Percentiles rank a stretch among this genome's conserved stretches.
Conservation (phyloP, 1,139 yeast genomes). For the Cylindricascospora bacillispora region DNA sequence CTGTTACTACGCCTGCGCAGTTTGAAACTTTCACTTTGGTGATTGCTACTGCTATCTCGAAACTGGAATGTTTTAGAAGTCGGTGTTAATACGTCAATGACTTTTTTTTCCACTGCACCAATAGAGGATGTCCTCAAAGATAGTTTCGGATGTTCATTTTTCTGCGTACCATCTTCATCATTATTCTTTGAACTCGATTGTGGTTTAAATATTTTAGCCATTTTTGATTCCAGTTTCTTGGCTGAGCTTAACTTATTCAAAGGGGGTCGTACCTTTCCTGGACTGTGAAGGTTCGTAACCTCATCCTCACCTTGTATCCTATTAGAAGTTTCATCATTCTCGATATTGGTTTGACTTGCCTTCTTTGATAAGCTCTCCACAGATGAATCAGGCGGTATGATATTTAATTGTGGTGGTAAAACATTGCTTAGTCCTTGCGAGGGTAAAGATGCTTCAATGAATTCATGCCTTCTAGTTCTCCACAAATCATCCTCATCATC, state of each 20-base stretch:
- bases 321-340: no score
- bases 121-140: slow-evolving; percentile 10
- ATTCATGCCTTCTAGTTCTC: neutral
- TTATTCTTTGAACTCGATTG: slow-evolving; percentile 3
- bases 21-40: neutral
- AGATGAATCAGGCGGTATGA: slow-evolving; percentile 3
- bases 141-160: slow-evolving; percentile 13
- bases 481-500: neutral
- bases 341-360: no score
- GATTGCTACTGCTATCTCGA: no score
- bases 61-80: no score
- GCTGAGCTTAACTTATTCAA: neutral
- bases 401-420: slow-evolving; percentile 3
- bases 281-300: neutral
- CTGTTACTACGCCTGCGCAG: slow-evolving; percentile 12
- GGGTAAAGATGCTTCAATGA: no score
- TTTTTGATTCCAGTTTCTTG: slow-evolving; percentile 7
- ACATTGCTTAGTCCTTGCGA: neutral
- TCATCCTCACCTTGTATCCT: slow-evolving; percentile 4
- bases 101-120: slow-evolving; percentile 2
- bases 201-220: slow-evolving; percentile 11
- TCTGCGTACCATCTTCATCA: slow-evolving; percentile 3
- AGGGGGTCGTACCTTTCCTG: no score
- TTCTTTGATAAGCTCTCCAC: neutral
- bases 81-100: neutral